Evolutionary conservation across 176 grass and related monocot species (phyloP), one percentile per base, ranked within the genome.

Genomic region (Leersia perrieri): DNA sequence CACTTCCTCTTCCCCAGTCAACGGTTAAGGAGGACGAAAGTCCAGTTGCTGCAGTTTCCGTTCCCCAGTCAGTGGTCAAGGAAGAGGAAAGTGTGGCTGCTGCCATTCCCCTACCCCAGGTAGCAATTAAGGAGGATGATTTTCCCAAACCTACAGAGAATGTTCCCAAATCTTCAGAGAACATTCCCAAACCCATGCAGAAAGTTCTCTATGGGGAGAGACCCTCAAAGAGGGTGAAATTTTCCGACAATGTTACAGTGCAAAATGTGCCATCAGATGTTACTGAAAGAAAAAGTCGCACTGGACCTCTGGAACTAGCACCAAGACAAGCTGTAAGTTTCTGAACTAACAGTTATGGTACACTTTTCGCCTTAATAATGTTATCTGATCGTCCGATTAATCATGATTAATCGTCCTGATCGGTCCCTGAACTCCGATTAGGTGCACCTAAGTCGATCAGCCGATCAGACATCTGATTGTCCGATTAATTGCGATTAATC

Each of bases 211-310:
- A 28, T 45, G 86, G 60, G 57, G 78, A 82, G 63, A 82, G 67
- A 55, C 74, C 69, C 28, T 27, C 74, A 42, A 91, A 89, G 75
- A 91, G 73, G 67, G 44, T 82, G 38, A 94, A 84, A 77, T 64
- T 77, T 36, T 68, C 70, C 55, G 29, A 86, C 49, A 81, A 73
- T 72, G 7, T 68, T 63, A 51, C 39, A 33, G 13, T 6, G 13
- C 29, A 77, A 60, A 60, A 14, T 22, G 13, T 38, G 35, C 44
- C 3, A 60, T 36, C 35, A 60, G 33, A 27, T 80, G 33, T 66
- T 53, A 15, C 78, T 68, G 83, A 74, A 9, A 47, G 35, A 66
- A 73, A 49, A 84, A 73, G 40, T 57, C 4, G 7, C 42, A 12
- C 72, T 68, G 72, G 26, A 33, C 78, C 88, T 86, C 44, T n/a